These are phyloP conservation scores for Echeveria elegans DNA, from an alignment of 164 flowering plant genomes.

Conservation along the genomic window DNA sequence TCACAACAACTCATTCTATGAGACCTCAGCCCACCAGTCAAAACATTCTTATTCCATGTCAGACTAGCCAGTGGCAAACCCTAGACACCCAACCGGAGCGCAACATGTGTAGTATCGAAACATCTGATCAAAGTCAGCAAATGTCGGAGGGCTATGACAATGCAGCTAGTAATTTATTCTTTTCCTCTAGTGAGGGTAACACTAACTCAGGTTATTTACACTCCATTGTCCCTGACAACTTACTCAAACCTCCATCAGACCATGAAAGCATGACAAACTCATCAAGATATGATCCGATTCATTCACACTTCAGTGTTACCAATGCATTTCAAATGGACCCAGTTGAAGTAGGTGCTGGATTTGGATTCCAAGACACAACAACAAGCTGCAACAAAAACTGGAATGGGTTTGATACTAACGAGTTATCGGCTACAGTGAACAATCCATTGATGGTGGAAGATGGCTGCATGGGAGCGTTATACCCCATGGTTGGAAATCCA, in stretches of 20 bases:
- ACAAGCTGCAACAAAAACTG: background rate
- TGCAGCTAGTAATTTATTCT: conserved; percentile 15
- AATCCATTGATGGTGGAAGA: conserved; percentile 38
- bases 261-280: conserved; percentile 11
- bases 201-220: conserved; percentile 71
- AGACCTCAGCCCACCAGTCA: conserved; percentile 13
- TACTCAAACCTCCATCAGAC: conserved; percentile 41
- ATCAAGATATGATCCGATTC: conserved; percentile 13
- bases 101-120: conserved; percentile 16
- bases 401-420: conserved; percentile 7
- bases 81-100: background rate
- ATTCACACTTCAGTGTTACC: conserved; percentile 10
- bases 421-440: conserved; percentile 27
- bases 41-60: conserved; percentile 9
- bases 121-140: conserved; percentile 1
- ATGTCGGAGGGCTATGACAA: conserved; percentile 3
- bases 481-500: conserved; percentile 24
- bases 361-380: background rate
- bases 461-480: conserved; percentile 37
- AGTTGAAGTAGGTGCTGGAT: no score
- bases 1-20: conserved; percentile 8
- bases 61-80: conserved; percentile 9
- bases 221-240: conserved; percentile 69
- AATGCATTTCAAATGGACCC: background rate
- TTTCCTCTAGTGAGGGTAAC: conserved; percentile 23